Evolutionary conservation across 768 basidiomycete species (phyloP).

Genomic region (Pleurotus cornucopiae): DNA sequence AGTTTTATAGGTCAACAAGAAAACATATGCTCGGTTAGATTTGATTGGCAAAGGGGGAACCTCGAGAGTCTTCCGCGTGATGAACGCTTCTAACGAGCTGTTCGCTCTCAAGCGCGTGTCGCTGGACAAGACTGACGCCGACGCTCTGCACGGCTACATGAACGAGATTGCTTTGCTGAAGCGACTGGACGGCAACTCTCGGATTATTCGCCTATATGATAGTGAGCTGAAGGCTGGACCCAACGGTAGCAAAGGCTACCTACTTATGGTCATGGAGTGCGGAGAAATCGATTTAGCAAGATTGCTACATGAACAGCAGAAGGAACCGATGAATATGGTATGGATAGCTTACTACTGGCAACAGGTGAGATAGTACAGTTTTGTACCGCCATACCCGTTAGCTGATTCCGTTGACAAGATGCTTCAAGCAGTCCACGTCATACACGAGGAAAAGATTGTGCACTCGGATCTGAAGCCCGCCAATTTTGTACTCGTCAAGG

Average conservation of each 20-base stretch:
- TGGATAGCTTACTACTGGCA: slow-evolving; percentile 97
- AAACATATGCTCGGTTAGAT: slow-evolving; percentile 78
- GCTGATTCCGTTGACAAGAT: slow-evolving; percentile 50
- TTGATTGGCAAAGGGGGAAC: slow-evolving; percentile 92
- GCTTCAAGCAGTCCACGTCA: slow-evolving; percentile 97
- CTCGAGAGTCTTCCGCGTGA: slow-evolving; percentile 91
- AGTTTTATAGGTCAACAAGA: slow-evolving; percentile 65
- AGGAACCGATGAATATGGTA: slow-evolving; percentile 84
- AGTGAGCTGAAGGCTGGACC: slow-evolving; percentile 78
- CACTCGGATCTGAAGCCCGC: slow-evolving; percentile 98
- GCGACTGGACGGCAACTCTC: slow-evolving; percentile 88
- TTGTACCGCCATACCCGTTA: not conserved
- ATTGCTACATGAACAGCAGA: slow-evolving; percentile 79
- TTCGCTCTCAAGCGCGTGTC: slow-evolving; percentile 92
- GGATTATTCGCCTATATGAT: slow-evolving; percentile 90
- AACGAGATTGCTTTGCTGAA: slow-evolving; percentile 94
- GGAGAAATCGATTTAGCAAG: slow-evolving; percentile 91
- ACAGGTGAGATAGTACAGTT: slow-evolving; percentile 56
- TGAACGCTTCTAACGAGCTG: slow-evolving; percentile 70
- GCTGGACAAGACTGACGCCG: slow-evolving; percentile 82
- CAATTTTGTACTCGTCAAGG: slow-evolving; percentile 95
- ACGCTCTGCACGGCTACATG: slow-evolving; percentile 89
- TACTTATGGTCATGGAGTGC: slow-evolving; percentile 94
- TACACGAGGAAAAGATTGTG: slow-evolving; percentile 97
- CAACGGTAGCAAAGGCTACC: slow-evolving; percentile 65